phyloP scores from a whole-genome alignment of 139 green algal genomes.

The Micractinium conductrix region DNA sequence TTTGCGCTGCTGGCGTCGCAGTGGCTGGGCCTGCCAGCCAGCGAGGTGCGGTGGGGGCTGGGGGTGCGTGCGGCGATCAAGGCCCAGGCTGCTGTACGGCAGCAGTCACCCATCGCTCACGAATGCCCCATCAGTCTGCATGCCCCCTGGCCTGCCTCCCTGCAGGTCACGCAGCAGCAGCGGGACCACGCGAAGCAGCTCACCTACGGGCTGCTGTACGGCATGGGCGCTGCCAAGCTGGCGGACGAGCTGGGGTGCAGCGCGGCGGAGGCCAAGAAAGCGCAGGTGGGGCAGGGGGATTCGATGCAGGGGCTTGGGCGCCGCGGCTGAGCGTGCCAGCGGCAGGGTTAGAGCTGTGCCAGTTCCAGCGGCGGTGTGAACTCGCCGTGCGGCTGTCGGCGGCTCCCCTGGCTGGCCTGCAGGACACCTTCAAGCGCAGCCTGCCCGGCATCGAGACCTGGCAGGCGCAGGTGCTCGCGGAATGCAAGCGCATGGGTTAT shows the following conservation, averaged over 20 bases:
- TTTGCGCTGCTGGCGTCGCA: slow-evolving; percentile 78
- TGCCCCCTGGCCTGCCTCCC: not conserved
- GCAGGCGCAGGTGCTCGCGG: slow-evolving; percentile 45
- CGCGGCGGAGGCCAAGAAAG: slow-evolving; percentile 16
- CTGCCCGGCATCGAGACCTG: slow-evolving; percentile 55
- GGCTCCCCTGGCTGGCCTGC: not conserved
- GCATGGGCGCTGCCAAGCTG: slow-evolving; percentile 70
- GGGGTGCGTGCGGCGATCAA: no score
- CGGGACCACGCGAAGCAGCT: slow-evolving; percentile 81
- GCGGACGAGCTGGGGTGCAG: slow-evolving; percentile 58
- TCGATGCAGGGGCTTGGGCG: no score
- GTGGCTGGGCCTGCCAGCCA: slow-evolving; percentile 53
- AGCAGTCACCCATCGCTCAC: no score
- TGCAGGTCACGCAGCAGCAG: slow-evolving; percentile 58
- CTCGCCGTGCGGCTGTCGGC: no score
- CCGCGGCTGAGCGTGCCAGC: no score
- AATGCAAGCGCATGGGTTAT: slow-evolving; percentile 19
- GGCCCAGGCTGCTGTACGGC: no score
- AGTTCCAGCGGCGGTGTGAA: no score
- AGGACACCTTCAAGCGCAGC: slow-evolving; percentile 33
- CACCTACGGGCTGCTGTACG: slow-evolving; percentile 85
- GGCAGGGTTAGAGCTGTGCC: no score
- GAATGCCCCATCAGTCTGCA: not conserved
- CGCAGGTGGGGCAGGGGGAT: slow-evolving; percentile 15
- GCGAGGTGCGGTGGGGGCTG: not conserved